Evolutionary conservation across 176 grass and related monocot species (phyloP).

Genomic region (Hsuehochloa calcarea): DNA sequence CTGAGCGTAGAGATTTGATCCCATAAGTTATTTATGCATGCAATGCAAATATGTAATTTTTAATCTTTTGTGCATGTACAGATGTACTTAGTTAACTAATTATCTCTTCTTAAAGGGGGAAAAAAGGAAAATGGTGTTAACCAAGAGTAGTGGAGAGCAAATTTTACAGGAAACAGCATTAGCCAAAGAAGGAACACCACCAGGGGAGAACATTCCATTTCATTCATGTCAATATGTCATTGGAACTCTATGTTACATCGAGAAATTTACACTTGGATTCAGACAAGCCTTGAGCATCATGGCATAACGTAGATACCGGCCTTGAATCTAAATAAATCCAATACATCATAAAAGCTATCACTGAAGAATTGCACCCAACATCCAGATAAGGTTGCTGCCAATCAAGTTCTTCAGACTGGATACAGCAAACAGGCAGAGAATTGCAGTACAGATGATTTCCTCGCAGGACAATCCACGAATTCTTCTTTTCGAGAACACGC

Average conservation of each 20-base stretch:
- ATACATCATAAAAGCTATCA: background rate
- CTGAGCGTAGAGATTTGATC: background rate
- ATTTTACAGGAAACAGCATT: background rate
- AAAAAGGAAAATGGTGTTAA: background rate
- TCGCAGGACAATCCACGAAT: background rate
- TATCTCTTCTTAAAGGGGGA: background rate
- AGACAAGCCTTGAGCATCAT: conserved; percentile 7
- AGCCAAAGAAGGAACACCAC: background rate
- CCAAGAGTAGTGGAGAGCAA: background rate
- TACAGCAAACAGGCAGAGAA: conserved; percentile 7
- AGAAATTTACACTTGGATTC: conserved; percentile 45
- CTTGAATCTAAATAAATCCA: background rate
- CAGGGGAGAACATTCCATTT: background rate
- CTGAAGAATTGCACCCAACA: background rate
- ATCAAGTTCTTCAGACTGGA: conserved; percentile 16
- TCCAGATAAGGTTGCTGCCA: conserved; percentile 2
- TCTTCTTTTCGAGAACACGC: background rate
- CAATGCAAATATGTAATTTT: no score
- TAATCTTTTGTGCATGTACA: no score
- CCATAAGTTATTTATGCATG: background rate
- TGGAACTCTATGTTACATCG: conserved; percentile 11
- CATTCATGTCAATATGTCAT: conserved; percentile 12
- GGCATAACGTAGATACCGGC: background rate
- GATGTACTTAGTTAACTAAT: background rate
- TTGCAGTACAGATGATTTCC: background rate